These are phyloP conservation scores for Mallotus nudiflorus DNA, from an alignment of 345 rosid species.

Conservation along the genomic window DNA sequence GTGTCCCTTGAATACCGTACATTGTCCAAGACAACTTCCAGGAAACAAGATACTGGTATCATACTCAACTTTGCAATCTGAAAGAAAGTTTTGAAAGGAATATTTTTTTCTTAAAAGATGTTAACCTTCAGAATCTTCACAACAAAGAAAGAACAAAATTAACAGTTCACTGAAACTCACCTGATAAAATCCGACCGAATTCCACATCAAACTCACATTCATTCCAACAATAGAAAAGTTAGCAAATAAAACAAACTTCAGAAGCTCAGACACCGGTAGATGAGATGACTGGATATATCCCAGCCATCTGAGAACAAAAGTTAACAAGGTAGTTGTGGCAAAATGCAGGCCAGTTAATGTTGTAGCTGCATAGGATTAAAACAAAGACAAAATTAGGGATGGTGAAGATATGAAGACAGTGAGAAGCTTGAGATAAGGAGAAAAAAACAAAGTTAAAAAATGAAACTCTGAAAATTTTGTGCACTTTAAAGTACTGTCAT, in stretches of 20 bases:
- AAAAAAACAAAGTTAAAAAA: not conserved
- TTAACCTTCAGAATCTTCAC: slow-evolving; percentile 15
- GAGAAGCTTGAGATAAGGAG: not conserved
- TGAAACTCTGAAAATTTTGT: not conserved
- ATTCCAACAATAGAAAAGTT: slow-evolving; percentile 98
- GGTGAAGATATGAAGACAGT: not conserved
- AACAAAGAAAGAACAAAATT: not conserved
- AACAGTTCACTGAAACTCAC: slow-evolving; percentile 32
- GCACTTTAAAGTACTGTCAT: not conserved
- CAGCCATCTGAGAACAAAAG: slow-evolving; percentile 69
- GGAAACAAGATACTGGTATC: slow-evolving; percentile 95
- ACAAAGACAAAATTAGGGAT: slow-evolving; percentile 25
- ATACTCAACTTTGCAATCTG: slow-evolving; percentile 99
- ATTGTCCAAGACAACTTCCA: slow-evolving; percentile 91
- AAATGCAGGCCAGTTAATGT: slow-evolving; percentile 98
- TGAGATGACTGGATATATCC: slow-evolving; percentile 86
- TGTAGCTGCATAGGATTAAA: slow-evolving; percentile 66
- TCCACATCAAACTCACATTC: slow-evolving; percentile 99
- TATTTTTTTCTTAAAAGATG: not conserved
- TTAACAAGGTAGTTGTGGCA: slow-evolving; percentile 84
- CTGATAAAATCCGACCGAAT: slow-evolving; percentile 99
- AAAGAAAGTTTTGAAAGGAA: slow-evolving; percentile 18
- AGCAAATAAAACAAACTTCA: slow-evolving; percentile 85
- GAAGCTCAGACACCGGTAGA: slow-evolving; percentile 71
- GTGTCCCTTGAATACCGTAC: slow-evolving; percentile 94